Percentiles rank a stretch among this genome's conserved stretches.
Evolutionary conservation across 2,329 filamentous ascomycete species (phyloP).

Genomic region (Fusarium sororula): DNA sequence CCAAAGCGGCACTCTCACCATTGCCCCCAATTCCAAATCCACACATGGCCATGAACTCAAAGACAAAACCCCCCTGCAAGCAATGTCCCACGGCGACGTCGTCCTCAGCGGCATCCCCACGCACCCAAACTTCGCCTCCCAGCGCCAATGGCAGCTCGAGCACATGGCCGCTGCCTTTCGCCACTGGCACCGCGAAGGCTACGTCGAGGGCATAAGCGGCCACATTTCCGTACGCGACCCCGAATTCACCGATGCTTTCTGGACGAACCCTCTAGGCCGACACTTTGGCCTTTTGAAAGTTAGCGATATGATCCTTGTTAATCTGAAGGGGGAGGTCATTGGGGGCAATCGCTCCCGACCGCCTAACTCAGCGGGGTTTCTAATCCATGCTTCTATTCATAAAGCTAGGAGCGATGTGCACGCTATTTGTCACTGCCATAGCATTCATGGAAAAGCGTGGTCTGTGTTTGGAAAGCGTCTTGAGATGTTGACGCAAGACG

Average conservation of each 20-base stretch:
- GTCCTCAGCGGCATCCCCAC: slow-evolving; percentile 39
- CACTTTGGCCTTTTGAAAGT: slow-evolving; percentile 72
- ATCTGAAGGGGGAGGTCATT: slow-evolving; percentile 67
- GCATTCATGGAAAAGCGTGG: slow-evolving; percentile 72
- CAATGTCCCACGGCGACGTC: slow-evolving; percentile 41
- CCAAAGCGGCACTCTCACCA: slow-evolving; percentile 4
- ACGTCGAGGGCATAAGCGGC: slow-evolving; percentile 74
- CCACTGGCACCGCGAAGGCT: slow-evolving; percentile 71
- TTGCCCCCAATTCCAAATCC: slow-evolving; percentile 8
- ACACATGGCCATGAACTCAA: slow-evolving; percentile 37
- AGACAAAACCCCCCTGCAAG: slow-evolving; percentile 38
- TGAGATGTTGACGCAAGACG: slow-evolving; percentile 75
- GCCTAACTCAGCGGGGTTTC: slow-evolving; percentile 73
- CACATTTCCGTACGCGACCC: slow-evolving; percentile 74
- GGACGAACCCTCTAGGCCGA: slow-evolving; percentile 71
- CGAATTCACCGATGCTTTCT: slow-evolving; percentile 67
- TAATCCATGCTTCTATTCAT: slow-evolving; percentile 73
- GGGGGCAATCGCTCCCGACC: slow-evolving; percentile 68
- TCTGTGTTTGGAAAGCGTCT: slow-evolving; percentile 68
- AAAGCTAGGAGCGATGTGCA: slow-evolving; percentile 71
- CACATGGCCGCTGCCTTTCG: slow-evolving; percentile 75
- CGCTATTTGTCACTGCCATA: slow-evolving; percentile 75
- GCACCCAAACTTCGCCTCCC: slow-evolving; percentile 35
- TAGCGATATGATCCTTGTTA: slow-evolving; percentile 73
- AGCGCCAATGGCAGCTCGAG: slow-evolving; percentile 54